Evolutionary conservation across 805 yeast species (phyloP), one percentile per base, ranked within the genome.

Genomic region (Ogataea salicorniae): DNA sequence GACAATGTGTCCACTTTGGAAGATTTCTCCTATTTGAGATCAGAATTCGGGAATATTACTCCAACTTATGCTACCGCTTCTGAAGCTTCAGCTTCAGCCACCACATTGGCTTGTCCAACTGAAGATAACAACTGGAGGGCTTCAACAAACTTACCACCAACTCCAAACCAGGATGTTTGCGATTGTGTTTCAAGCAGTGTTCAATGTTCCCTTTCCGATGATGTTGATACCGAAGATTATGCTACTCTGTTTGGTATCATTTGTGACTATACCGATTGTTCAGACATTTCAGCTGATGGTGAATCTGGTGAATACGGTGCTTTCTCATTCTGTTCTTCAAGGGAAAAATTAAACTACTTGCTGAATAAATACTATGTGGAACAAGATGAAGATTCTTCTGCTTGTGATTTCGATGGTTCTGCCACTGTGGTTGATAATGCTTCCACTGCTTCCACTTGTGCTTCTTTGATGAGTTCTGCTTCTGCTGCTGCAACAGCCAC

Each of bases 401-500:
- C 85, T 48, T 87, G 95, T 71, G 80, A 78, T 65, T 87, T 85
- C 66, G 63, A 63, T 47, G 92, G 95, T 46, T 75, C 83, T 48
- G 94, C 91, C 34, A 60, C 84, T n/a, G 48, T 79, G 46, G 61
- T 62, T 46, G 57, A 68, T 47, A 63, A 76, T 34, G 73, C 74
- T 35, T 67, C 79, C 20, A 42, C 60, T 34, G 58, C 57, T 6
- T 53, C 62, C 8, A 63, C 77, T 37, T 83, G 90, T 70, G 55
- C 77, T 26, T 70, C 80, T 31, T 59, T 74, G 51, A 60, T 78
- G 52, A 60, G 68, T 40, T 62, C 76, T 39, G 79, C 78, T 45
- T 75, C 78, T 53, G 54, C 67, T 45, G 66, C 73, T 34, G 76
- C 76, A 46, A 61, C 31, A 7, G 31, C 64, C 58, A 60, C 65